Conservation (phyloP, 2,329 filamentous ascomycete species). For the Apiospora rasikravindrae region DNA sequence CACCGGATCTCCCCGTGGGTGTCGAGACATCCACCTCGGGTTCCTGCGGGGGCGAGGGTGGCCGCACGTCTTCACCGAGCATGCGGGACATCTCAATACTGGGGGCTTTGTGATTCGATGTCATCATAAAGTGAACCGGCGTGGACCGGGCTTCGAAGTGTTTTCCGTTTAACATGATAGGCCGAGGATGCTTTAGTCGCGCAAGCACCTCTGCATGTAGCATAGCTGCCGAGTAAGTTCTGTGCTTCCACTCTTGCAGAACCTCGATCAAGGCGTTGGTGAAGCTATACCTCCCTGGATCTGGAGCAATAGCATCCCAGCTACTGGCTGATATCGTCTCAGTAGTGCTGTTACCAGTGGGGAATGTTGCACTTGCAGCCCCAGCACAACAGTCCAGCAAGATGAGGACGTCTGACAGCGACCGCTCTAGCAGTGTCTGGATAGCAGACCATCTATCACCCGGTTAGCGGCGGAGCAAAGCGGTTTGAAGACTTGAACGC, state of each 20-base stretch:
- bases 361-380: slow-evolving; percentile 64
- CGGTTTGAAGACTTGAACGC: slow-evolving; percentile 33
- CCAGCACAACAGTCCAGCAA: slow-evolving; percentile 65
- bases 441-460: slow-evolving; percentile 61
- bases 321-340: slow-evolving; percentile 67
- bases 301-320: slow-evolving; percentile 65
- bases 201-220: slow-evolving; percentile 64
- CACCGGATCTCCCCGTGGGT: slow-evolving; percentile 36
- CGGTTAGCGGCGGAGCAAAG: slow-evolving; percentile 22
- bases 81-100: slow-evolving; percentile 60
- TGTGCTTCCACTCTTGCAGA: slow-evolving; percentile 59
- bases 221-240: slow-evolving; percentile 64
- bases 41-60: slow-evolving; percentile 44
- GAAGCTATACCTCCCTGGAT: slow-evolving; percentile 64
- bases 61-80: slow-evolving; percentile 39
- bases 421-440: slow-evolving; percentile 62
- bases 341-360: slow-evolving; percentile 62
- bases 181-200: slow-evolving; percentile 64
- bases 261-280: slow-evolving; percentile 65
- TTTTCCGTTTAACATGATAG: slow-evolving; percentile 62
- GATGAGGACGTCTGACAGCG: slow-evolving; percentile 62
- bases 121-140: slow-evolving; percentile 69
- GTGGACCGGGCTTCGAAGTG: slow-evolving; percentile 63
- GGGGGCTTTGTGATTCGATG: slow-evolving; percentile 61
- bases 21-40: slow-evolving; percentile 29